Percentiles rank a stretch among this genome's conserved stretches.
Evolutionary conservation across 1,139 yeast genomes (phyloP).

Genomic region (Meyerozyma elateridarum): DNA sequence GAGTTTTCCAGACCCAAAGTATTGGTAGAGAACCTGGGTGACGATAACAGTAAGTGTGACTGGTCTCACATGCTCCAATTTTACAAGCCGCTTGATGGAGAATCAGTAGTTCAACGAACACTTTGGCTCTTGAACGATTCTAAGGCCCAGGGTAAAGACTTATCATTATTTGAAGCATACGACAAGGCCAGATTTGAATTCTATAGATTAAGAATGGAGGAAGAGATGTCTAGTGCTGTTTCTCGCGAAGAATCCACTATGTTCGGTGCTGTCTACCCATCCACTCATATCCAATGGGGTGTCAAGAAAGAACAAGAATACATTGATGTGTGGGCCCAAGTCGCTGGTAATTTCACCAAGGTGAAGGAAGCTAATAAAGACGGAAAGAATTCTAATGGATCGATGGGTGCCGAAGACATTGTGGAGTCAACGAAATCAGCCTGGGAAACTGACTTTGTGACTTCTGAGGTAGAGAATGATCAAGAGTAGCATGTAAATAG

Average conservation of each 20-base stretch:
- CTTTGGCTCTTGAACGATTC: slow-evolving; percentile 55
- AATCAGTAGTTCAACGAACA: slow-evolving; percentile 89
- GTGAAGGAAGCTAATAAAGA: slow-evolving; percentile 39
- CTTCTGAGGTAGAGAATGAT: slow-evolving; percentile 7
- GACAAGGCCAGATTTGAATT: slow-evolving; percentile 85
- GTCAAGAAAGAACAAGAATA: slow-evolving; percentile 65
- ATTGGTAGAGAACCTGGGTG: slow-evolving; percentile 69
- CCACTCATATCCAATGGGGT: slow-evolving; percentile 62
- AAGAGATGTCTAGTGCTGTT: slow-evolving; percentile 71
- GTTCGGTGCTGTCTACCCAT: slow-evolving; percentile 75
- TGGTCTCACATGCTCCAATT: slow-evolving; percentile 79
- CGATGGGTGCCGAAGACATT: slow-evolving; percentile 22
- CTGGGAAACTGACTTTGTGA: slow-evolving; percentile 22
- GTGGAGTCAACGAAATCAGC: slow-evolving; percentile 20
- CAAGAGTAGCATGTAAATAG: slow-evolving; percentile 4
- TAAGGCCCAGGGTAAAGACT: slow-evolving; percentile 20
- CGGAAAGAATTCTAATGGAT: slow-evolving; percentile 24
- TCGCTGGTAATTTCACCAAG: slow-evolving; percentile 60
- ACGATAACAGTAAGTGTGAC: slow-evolving; percentile 51
- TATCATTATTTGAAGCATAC: slow-evolving; percentile 62
- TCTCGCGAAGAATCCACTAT: slow-evolving; percentile 79
- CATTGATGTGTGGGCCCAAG: slow-evolving; percentile 67
- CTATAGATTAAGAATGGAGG: slow-evolving; percentile 77
- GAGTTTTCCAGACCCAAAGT: slow-evolving; percentile 92
- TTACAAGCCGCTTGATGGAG: slow-evolving; percentile 79